A percentile compares a stretch with the other conserved stretches of the same genome.
Evolutionary conservation across 768 basidiomycete genomes (phyloP).

Genomic region (Dentipellis sp.): DNA sequence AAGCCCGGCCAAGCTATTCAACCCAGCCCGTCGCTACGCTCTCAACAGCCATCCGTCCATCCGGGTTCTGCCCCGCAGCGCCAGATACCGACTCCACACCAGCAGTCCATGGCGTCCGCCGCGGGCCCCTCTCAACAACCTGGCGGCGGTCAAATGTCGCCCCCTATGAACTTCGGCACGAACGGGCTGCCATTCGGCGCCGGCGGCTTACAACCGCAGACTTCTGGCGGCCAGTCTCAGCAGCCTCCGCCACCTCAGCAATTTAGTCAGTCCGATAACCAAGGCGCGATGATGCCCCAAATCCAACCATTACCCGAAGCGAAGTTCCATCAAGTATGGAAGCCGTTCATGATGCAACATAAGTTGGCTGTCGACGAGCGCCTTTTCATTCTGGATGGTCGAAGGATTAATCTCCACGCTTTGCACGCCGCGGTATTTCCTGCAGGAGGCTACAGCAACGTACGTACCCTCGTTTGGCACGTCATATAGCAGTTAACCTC

Average conservation of each 20-base stretch:
- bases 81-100: background rate
- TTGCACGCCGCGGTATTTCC: background rate
- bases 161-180: background rate
- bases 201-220: background rate
- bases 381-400: background rate
- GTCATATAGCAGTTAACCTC: background rate
- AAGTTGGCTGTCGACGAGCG: background rate
- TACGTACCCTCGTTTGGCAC: background rate
- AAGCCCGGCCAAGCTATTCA: background rate
- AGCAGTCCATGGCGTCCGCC: background rate
- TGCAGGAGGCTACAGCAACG: background rate
- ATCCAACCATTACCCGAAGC: background rate
- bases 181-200: background rate
- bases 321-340: background rate
- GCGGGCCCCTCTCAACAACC: background rate
- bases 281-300: background rate
- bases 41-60: background rate
- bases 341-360: background rate
- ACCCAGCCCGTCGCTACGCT: background rate
- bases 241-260: background rate
- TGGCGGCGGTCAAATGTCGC: background rate
- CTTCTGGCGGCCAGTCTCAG: background rate
- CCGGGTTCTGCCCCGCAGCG: background rate
- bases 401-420: background rate
- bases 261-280: background rate